Evolutionary conservation across 192 early-diverging fungal genomes (phyloP).

Genomic region (Phlyctochytrium arcticum): DNA sequence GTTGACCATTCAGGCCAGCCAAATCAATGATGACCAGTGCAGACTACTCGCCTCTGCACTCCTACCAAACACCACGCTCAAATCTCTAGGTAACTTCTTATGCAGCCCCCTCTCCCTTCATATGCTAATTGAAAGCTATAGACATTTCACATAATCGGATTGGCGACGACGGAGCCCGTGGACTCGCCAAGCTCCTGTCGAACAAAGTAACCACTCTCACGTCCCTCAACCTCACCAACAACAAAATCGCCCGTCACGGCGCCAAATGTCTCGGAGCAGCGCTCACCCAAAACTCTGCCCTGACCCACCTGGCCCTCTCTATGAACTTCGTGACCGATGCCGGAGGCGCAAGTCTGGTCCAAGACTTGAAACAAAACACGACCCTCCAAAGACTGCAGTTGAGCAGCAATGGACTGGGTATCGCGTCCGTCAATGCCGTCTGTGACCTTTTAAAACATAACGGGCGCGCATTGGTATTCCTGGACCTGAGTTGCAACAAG

Average conservation of each 20-base stretch:
- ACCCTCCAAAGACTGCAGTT: slow-evolving; percentile 30
- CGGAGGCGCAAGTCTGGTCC: slow-evolving; percentile 33
- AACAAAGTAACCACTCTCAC: slow-evolving; percentile 22
- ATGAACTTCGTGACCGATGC: slow-evolving; percentile 38
- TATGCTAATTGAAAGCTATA: neutral
- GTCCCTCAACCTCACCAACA: slow-evolving; percentile 38
- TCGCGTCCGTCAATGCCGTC: slow-evolving; percentile 21
- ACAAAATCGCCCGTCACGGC: slow-evolving; percentile 36
- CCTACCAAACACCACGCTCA: slow-evolving; percentile 31
- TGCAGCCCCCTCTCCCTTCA: neutral
- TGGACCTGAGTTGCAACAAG: slow-evolving; percentile 51
- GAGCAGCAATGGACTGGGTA: slow-evolving; percentile 34
- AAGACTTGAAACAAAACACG: slow-evolving; percentile 23
- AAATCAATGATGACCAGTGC: slow-evolving; percentile 44
- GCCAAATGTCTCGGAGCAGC: slow-evolving; percentile 32
- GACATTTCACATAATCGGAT: slow-evolving; percentile 53
- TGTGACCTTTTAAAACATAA: slow-evolving; percentile 33
- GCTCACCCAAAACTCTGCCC: slow-evolving; percentile 24
- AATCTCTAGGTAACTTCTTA: slow-evolving; percentile 27
- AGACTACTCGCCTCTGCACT: slow-evolving; percentile 35
- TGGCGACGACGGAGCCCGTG: slow-evolving; percentile 39
- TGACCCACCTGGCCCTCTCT: slow-evolving; percentile 30
- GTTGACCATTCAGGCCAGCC: slow-evolving; percentile 35
- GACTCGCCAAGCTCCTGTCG: slow-evolving; percentile 39
- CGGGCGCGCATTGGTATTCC: slow-evolving; percentile 6